Evolutionary conservation across 805 yeast genomes (phyloP), one percentile per base, ranked within the genome.

Genomic region (Wickerhamomyces kurtzmanii): DNA sequence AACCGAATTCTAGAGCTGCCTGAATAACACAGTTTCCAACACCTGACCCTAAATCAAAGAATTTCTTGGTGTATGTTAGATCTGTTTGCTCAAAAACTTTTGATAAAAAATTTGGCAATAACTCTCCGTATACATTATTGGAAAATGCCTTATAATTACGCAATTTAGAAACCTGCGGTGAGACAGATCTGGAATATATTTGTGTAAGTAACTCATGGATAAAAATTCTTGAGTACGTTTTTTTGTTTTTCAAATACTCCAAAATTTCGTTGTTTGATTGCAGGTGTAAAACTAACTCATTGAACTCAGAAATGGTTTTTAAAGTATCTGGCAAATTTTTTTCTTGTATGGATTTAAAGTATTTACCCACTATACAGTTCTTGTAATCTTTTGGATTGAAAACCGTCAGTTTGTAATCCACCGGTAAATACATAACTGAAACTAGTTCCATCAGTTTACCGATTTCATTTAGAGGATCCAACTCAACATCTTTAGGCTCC

Each of bases 21-120:
- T 86, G 96, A 23, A 86, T 65, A 0, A 81, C 78, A 32, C 95
- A 84, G 47, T 87, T 87, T 0, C 96, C 96, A 11, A 87, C 96
- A 11, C 96, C 96, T 0, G 94, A 84, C 0, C 96, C 96, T 15
- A 87, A 59, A 53, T 87, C 96, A 36, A 87, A 73, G 43, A 85
- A 86, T n/a, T 61, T 68, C 24, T 71, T 67, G 2, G 51, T 53
- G 2, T 71, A 61, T 20, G 57, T 51, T 27, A 86, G 54, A 2
- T 63, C 65, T 27, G 85, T 77, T 40, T 73, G 62, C 5, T 57
- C 48, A 43, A 77, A 80, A 4, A 82, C 78, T 39, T 65, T 71
- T 22, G 85, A 67, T 23, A 82, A 60, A 40, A 87, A 83, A 5
- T 64, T 58, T 1, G 96, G 96, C 48, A 87, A 60, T 32, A 87